These are phyloP conservation scores for Trichophyton mentagrophytes DNA, from an alignment of 2,329 filamentous ascomycete species.

Conservation along the genomic window DNA sequence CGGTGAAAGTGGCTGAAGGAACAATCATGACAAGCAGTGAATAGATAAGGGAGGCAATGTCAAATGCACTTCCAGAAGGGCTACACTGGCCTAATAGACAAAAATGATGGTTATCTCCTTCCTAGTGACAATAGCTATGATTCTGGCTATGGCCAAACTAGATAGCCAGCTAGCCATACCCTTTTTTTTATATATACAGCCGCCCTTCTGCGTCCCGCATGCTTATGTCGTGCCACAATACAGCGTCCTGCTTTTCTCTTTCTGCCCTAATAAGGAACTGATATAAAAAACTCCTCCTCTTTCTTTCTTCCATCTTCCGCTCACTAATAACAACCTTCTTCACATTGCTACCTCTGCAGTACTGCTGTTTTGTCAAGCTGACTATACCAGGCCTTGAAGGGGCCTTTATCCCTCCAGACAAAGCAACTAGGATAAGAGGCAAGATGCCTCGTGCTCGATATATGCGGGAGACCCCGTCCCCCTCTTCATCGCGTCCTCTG, in stretches of 20 bases:
- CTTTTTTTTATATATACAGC: not conserved
- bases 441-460: not conserved
- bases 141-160: no score
- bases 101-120: not conserved
- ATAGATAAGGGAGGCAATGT: not conserved
- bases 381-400: not conserved
- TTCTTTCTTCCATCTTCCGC: not conserved
- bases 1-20: slow-evolving; percentile 14
- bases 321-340: not conserved
- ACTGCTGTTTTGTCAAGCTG: not conserved
- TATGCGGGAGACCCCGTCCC: not conserved
- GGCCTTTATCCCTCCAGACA: not conserved
- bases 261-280: not conserved
- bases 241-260: not conserved
- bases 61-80: not conserved
- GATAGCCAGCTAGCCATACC: not conserved
- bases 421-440: not conserved
- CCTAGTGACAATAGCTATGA: not conserved
- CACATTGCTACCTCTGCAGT: not conserved
- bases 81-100: not conserved
- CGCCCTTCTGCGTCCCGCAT: not conserved
- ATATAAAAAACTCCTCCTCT: not conserved
- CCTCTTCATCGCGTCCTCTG: not conserved
- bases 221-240: slow-evolving; percentile 4
- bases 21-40: slow-evolving; percentile 10